Evolutionary conservation across 768 basidiomycete species (phyloP).

Genomic region (Baorangia bicolor): DNA sequence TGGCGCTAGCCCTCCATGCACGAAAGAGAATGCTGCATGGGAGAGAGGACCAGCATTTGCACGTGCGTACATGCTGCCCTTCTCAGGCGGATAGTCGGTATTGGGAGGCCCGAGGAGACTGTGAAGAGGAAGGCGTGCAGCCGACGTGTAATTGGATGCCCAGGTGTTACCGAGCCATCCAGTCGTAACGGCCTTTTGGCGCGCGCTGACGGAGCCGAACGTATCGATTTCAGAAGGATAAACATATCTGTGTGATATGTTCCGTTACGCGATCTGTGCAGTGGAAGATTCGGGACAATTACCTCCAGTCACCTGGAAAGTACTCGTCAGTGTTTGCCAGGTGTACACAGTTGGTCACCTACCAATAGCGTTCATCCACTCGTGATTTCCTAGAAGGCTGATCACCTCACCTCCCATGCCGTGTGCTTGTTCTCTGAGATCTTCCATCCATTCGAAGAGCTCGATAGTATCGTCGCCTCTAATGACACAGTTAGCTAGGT

Average conservation of each 20-base stretch:
- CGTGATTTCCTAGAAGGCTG: slow-evolving; percentile 89
- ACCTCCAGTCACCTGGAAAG: slow-evolving; percentile 81
- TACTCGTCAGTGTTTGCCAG: slow-evolving; percentile 5
- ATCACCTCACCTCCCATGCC: slow-evolving; percentile 69
- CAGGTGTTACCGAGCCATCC: slow-evolving; percentile 81
- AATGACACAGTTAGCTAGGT: slow-evolving; percentile 10
- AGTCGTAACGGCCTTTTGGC: slow-evolving; percentile 70
- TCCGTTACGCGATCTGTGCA: slow-evolving; percentile 5
- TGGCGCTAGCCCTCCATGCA: slow-evolving; percentile 88
- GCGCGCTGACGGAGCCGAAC: slow-evolving; percentile 68
- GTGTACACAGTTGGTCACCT: slow-evolving; percentile 8
- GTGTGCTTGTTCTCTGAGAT: slow-evolving; percentile 71
- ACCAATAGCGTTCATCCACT: slow-evolving; percentile 93
- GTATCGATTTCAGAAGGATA: slow-evolving; percentile 78
- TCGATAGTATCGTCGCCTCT: slow-evolving; percentile 90
- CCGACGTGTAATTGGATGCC: slow-evolving; percentile 81
- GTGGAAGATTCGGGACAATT: slow-evolving; percentile 15
- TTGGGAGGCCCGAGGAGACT: slow-evolving; percentile 66
- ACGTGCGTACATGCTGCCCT: slow-evolving; percentile 29
- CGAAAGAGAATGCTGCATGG: slow-evolving; percentile 84
- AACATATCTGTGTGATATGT: slow-evolving; percentile 62
- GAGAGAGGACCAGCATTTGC: slow-evolving; percentile 52
- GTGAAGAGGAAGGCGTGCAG: slow-evolving; percentile 80
- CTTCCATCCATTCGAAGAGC: slow-evolving; percentile 83
- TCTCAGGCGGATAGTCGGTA: slow-evolving; percentile 51